These are phyloP conservation scores for Calonectria honghensis DNA, from an alignment of 2,329 filamentous ascomycete species.

Conservation along the genomic window DNA sequence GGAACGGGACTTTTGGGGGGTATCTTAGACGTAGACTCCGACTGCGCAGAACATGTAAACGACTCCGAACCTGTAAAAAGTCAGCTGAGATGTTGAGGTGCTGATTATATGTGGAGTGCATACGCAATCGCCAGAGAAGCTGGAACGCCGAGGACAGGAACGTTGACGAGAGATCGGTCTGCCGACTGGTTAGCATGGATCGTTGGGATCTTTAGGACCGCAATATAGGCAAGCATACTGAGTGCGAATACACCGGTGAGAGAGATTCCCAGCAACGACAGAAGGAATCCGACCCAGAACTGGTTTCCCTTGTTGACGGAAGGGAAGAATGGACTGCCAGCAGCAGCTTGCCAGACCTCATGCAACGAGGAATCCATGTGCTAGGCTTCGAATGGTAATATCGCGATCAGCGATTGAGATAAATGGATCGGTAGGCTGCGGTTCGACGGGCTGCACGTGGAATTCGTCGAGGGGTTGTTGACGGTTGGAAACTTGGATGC, in stretches of 20 bases:
- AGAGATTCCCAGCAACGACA: slow-evolving; percentile 83
- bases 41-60: slow-evolving; percentile 99
- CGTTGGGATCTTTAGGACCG: background rate
- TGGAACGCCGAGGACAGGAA: slow-evolving; percentile 87
- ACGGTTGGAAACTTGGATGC: slow-evolving; percentile 37
- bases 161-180: slow-evolving; percentile 89
- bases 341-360: slow-evolving; percentile 95
- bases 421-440: background rate
- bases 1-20: slow-evolving; percentile 60
- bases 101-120: slow-evolving; percentile 56
- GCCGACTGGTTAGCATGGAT: slow-evolving; percentile 49
- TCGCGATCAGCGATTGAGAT: background rate
- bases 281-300: slow-evolving; percentile 85
- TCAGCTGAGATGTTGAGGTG: slow-evolving; percentile 45
- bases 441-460: slow-evolving; percentile 8
- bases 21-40: slow-evolving; percentile 95
- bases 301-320: slow-evolving; percentile 87
- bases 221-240: slow-evolving; percentile 74
- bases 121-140: slow-evolving; percentile 94
- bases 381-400: slow-evolving; percentile 43
- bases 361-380: slow-evolving; percentile 88
- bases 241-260: slow-evolving; percentile 88
- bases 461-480: slow-evolving; percentile 25
- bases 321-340: slow-evolving; percentile 89
- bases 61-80: slow-evolving; percentile 83